Base-by-base conservation (phyloP, 192 early-diverging fungal genomes). In the Phycomyces nitens region DNA sequence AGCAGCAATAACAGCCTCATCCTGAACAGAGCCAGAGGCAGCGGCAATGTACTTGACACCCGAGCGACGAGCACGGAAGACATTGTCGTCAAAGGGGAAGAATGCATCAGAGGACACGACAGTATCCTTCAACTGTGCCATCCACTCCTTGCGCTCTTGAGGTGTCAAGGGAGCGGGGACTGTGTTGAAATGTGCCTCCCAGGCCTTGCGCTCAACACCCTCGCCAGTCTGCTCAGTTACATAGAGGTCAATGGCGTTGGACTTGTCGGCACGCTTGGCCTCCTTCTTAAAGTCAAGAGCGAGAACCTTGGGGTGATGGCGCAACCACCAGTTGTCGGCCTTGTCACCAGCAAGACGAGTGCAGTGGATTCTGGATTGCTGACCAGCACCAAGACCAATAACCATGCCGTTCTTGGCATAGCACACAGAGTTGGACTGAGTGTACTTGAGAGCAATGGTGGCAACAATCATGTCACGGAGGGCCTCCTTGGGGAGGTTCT, bases 361-460 rank as follows among this genome's bases (percentile, higher is more conserved):
- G 84, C 94, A 98, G 84, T 98, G 97, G 51, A 99, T 97, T 64
- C 97, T 92, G 43, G 92, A 94, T 82, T 99, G 95, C 83, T 99
- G 97, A 49, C 97, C 97, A 59, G 97, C 97, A 53, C 97, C 97
- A 27, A 99, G 80, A 53, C 97, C 97, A 58, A 98, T 86, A 8
- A 97, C 90, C 91, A 94, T 93, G 54, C 97, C 97, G 77, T 96
- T 90, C 79, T 93, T 92, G 64, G 96, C 97, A 69, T 97, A 99
- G 82, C 94, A 96, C 34, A 99, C 94, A 53, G 95, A 98, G 87
- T 99, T 99, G 64, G 89, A 92, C 82, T 99, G 97, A 56, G 97
- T 98, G 87, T 97, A 99, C 77, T 99, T 99, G 66, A 99, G 85
- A 26, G 97, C 93, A 76, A 99, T 94, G 2, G 94, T 98, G 3